Conservation (phyloP, 75 land plant genomes). For the Picea glauca region DNA sequence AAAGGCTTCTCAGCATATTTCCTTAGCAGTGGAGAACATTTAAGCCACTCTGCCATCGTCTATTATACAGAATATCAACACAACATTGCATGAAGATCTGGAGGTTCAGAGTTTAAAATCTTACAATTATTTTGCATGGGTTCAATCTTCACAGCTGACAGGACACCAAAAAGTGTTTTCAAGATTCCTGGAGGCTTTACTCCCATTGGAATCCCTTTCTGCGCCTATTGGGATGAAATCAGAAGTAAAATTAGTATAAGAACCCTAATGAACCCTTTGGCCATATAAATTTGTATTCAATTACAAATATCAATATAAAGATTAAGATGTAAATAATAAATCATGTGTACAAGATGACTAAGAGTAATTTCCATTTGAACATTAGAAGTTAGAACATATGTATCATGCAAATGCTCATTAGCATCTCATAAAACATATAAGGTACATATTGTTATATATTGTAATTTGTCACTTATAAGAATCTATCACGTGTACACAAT, state of each 20-base stretch:
- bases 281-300: not conserved
- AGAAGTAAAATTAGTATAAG: not conserved
- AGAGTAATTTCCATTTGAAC: too few species aligned
- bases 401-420: not conserved
- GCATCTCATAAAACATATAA: not conserved
- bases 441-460: not conserved
- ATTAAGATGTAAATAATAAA: too few species aligned
- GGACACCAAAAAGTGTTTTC: constrained; percentile 43
- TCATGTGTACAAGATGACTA: too few species aligned
- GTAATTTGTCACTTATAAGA: not conserved
- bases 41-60: not conserved
- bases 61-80: not conserved
- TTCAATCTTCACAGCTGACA: constrained; percentile 29
- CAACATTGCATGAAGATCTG: not conserved
- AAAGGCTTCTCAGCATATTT: not conserved
- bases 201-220: constrained; percentile 43
- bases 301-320: not conserved
- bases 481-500: not conserved
- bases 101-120: constrained; percentile 6
- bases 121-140: constrained; percentile 24
- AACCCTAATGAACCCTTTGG: not conserved
- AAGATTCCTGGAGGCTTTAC: constrained; percentile 73
- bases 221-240: constrained; percentile 33
- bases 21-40: not conserved
- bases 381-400: too few species aligned